These are phyloP conservation scores for Agrostemma githago DNA, from an alignment of 148 eudicot species.

Conservation along the genomic window DNA sequence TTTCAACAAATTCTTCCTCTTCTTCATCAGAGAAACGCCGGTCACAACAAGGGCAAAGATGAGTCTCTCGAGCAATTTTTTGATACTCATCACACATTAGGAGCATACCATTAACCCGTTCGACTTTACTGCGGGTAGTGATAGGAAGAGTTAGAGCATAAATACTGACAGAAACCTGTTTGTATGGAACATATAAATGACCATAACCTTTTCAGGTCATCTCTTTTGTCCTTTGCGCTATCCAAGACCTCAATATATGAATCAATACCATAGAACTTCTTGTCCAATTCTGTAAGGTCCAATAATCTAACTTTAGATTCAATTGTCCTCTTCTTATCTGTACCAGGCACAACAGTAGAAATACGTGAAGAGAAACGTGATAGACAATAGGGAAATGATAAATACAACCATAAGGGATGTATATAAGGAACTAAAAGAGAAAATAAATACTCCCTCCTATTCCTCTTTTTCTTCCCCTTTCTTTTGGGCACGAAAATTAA, in stretches of 20 bases:
- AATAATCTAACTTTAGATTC: slow-evolving; percentile 66
- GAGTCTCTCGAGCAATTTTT: slow-evolving; percentile 67
- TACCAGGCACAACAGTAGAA: slow-evolving; percentile 22
- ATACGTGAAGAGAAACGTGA: background rate
- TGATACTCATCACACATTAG: slow-evolving; percentile 63
- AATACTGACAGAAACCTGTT: background rate
- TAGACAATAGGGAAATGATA: background rate
- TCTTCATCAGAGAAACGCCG: slow-evolving; percentile 88
- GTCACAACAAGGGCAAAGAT: slow-evolving; percentile 82
- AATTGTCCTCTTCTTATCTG: slow-evolving; percentile 73
- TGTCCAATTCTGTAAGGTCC: slow-evolving; percentile 60
- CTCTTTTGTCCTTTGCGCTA: slow-evolving; percentile 56
- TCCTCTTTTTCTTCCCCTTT: too few relatives aligned
- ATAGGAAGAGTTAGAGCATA: slow-evolving; percentile 11
- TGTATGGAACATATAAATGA: slow-evolving; percentile 7
- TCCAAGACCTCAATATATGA: slow-evolving; percentile 54
- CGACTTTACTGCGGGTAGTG: slow-evolving; percentile 42
- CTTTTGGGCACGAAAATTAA: too few relatives aligned
- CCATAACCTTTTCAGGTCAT: slow-evolving; percentile 57
- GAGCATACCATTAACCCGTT: slow-evolving; percentile 55
- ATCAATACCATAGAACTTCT: slow-evolving; percentile 47
- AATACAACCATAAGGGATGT: too few relatives aligned
- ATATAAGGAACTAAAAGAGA: too few relatives aligned
- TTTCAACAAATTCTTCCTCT: slow-evolving; percentile 76
- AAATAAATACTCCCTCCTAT: too few relatives aligned